Evolutionary conservation across 2,329 filamentous ascomycete species (phyloP), one percentile per base, ranked within the genome.

Genomic region (Cladophialophora psammophila): DNA sequence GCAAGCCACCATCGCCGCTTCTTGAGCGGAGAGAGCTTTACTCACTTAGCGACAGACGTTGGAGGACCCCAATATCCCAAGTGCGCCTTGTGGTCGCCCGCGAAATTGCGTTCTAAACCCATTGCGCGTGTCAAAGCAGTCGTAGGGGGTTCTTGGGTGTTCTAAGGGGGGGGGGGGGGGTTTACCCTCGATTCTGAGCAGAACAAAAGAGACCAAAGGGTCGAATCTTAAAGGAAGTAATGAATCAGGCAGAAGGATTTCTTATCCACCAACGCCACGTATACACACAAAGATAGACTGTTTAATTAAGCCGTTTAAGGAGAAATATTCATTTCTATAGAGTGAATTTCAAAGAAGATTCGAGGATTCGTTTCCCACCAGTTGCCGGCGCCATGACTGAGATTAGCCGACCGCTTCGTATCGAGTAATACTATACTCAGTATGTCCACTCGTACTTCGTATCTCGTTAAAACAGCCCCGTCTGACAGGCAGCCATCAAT

Each of bases 11-110:
- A 40, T 35, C 18, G 18, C 26, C 36, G 36, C 36, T 32, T 35
- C 8, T 5, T 15, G 26, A 40, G 40, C 7, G 53, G 3, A 26
- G 26, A 26, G 26, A 26, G 26, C 26, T 26, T 26, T 26, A 60
- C 67, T 52, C 26, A 71, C 69, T 71, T 71, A 38, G 69, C 67
- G 9, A 69, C 55, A 18, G 65, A 63, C 12, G 69, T 69, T 26
- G 67, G 69, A 35, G 69, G 62, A 2, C 69, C 69, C 69, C 69
- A 71, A 34, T 68, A 66, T 18, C 68, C 68, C 53, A 65, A 20
- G 9, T 60, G 50, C n/a, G 68, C 68, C 32, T 70, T 56, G 32
- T 40, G 52, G 54, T 70, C 68, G 31, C 68, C 68, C 5, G 48
- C 68, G 35, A 68, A 66, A 31, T 70, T 66, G 40, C 68, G 65